Base-by-base conservation (phyloP, 139 green algal genomes). In the Chlamydomonas incerta region DNA sequence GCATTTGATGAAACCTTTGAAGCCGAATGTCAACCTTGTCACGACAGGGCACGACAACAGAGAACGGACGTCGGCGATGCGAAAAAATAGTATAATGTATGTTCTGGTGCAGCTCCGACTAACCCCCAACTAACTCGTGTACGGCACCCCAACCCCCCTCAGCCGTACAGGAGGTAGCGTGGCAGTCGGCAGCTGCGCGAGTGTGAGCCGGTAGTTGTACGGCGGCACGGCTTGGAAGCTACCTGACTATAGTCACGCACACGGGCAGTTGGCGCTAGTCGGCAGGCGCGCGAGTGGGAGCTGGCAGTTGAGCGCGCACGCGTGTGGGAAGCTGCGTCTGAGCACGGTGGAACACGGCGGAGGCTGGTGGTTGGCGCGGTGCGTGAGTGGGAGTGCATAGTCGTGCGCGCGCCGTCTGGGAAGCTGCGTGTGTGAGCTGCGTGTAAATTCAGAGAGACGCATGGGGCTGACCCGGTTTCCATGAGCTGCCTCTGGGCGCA, bases 1-100 rank as follows among this genome's bases (percentile, higher is more conserved):
- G n/a, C n/a, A n/a, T n/a, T n/a, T n/a, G n/a, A n/a, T n/a, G n/a
- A n/a, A n/a, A n/a, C n/a, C n/a, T n/a, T n/a, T n/a, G n/a, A n/a
- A n/a, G n/a, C n/a, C n/a, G n/a, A n/a, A n/a, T n/a, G n/a, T n/a
- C n/a, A n/a, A n/a, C n/a, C n/a, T n/a, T n/a, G n/a, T n/a, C n/a
- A n/a, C n/a, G n/a, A n/a, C n/a, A n/a, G n/a, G n/a, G n/a, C n/a
- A n/a, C n/a, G n/a, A n/a, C n/a, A n/a, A n/a, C n/a, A n/a, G n/a
- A n/a, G n/a, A n/a, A n/a, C n/a, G n/a, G n/a, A n/a, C n/a, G n/a
- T n/a, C n/a, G n/a, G n/a, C n/a, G n/a, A n/a, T n/a, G n/a, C n/a
- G n/a, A n/a, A 72, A 72, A 46, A 47, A 72, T 72, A 72, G 66
- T 72, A 72, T 72, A 46, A 72, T 72, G 33, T 72, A 72, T 21